Evolutionary conservation across 345 rosid species (phyloP), one percentile per base, ranked within the genome.

Genomic region (Heritiera littoralis): DNA sequence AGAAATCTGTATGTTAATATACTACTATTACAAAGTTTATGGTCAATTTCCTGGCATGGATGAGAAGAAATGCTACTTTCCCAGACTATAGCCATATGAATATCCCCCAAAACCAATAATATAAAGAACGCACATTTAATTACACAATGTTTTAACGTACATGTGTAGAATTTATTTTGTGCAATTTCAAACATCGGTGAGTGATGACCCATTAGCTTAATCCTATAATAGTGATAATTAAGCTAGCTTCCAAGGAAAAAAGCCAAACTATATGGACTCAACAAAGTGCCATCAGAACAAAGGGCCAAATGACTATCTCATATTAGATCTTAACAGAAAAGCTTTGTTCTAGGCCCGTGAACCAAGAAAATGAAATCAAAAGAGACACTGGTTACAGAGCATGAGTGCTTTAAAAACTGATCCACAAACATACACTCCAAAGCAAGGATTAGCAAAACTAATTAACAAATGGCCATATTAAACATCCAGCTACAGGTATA

Each of bases 401-500:
- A 41, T 0, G 51, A 41, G 23, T 17, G 48, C 71, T 41, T 66
- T 41, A 10, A 43, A 41, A 10, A 0, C 15, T 0, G 14, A 67
- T 67, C 30, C 41, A 18, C 4, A 43, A 41, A 67, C 28, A 43
- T 18, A 67, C 11, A 67, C 72, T 41, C 41, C 72, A 10, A 18
- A 67, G 72, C 51, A 67, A 41, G 30, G 14, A 67, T 67, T 43
- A 67, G 72, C 7, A 67, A 43, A 41, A 67, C 51, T 67, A 18
- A 10, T 13, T 9, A 2, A 43, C 28, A 30, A 41, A 38, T 7
- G 17, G 3, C 11, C 23, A 65, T 46, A 38, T 6, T 65, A 65
- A 3, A 15, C 23, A 64, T 64, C 7, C 11, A 67, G 49, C 18
- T 9, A n/a, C 72, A 67, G 13, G 51, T n/a, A 41, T 41, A 41